Conservation (phyloP, 768 basidiomycete genomes). For the Mycena haematopus region DNA sequence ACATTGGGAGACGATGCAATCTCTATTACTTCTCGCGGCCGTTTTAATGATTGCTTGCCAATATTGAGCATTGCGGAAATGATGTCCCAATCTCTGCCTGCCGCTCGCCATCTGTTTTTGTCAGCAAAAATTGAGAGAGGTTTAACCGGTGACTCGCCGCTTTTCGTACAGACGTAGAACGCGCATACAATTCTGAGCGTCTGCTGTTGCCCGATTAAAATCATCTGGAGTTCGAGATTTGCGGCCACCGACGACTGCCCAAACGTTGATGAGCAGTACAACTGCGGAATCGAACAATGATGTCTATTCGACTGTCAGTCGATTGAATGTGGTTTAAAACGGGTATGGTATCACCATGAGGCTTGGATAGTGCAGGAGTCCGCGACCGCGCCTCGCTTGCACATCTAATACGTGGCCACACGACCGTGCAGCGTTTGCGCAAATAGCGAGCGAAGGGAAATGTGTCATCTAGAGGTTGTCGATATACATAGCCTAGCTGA, state of each 20-base stretch:
- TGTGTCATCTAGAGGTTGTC: neutral
- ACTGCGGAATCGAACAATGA: slow-evolving; percentile 45
- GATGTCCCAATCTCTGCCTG: slow-evolving; percentile 23
- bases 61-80: slow-evolving; percentile 17
- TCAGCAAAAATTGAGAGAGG: neutral
- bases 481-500: neutral
- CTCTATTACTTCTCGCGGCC: neutral
- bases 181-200: slow-evolving; percentile 47
- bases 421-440: slow-evolving; percentile 5
- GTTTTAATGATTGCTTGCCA: slow-evolving; percentile 9
- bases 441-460: neutral
- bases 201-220: slow-evolving; percentile 40
- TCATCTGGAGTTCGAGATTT: slow-evolving; percentile 31
- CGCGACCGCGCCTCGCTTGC: neutral
- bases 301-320: slow-evolving; percentile 17
- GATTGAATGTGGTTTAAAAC: neutral
- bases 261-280: slow-evolving; percentile 51
- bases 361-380: neutral
- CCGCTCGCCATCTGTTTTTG: slow-evolving; percentile 16
- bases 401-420: slow-evolving; percentile 1
- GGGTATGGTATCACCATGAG: neutral
- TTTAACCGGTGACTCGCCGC: slow-evolving; percentile 4
- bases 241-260: slow-evolving; percentile 42
- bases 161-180: slow-evolving; percentile 29
- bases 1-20: neutral